Evolutionary conservation across 306 rosid species (phyloP).

Genomic region (Rubus parviflorus): DNA sequence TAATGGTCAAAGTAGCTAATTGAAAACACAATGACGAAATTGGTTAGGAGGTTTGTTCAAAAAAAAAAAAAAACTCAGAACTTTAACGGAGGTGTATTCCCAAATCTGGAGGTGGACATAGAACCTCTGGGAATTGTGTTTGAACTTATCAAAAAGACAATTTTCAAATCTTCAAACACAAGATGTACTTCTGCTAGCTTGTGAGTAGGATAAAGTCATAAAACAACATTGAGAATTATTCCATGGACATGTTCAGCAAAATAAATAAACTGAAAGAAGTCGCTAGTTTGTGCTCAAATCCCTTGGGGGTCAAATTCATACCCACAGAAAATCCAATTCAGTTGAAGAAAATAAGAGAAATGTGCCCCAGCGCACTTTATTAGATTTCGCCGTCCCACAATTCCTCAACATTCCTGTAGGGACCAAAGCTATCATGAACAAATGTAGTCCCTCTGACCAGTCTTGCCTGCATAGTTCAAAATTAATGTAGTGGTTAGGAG

Average conservation of each 20-base stretch:
- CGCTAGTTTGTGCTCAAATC: background rate
- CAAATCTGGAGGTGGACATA: no score
- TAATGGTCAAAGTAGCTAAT: no score
- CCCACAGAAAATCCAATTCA: background rate
- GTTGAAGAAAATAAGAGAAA: background rate
- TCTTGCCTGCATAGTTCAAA: constrained; percentile 53
- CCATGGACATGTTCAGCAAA: background rate
- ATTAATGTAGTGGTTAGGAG: background rate
- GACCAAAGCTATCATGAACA: constrained; percentile 54
- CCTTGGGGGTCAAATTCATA: background rate
- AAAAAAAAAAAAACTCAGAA: no score
- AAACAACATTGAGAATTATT: background rate
- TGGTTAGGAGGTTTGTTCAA: no score
- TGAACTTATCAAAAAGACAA: no score
- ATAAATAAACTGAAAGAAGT: background rate
- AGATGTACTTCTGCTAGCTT: background rate
- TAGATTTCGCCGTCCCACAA: constrained; percentile 85
- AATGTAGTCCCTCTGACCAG: constrained; percentile 47
- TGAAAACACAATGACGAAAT: no score
- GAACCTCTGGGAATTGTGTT: no score
- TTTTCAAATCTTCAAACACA: no score
- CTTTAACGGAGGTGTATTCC: no score
- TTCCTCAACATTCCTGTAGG: constrained; percentile 50
- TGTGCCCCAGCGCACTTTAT: background rate
- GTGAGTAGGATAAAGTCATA: background rate